Conservation (phyloP, 78 protist genomes). For the Emiliania huxleyi region DNA sequence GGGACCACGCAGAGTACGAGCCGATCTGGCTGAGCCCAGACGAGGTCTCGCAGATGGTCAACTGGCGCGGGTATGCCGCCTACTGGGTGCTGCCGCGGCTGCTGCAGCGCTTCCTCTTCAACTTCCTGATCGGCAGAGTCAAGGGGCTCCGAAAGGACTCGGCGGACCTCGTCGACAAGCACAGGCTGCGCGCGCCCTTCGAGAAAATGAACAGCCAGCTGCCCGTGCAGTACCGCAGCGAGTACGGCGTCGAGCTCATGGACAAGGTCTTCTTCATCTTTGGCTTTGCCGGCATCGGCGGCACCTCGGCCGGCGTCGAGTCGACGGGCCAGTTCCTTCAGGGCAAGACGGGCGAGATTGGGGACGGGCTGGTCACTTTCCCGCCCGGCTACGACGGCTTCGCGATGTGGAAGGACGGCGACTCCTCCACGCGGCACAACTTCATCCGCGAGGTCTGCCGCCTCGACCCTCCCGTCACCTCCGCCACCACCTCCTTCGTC, state of each 20-base stretch:
- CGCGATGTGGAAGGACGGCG: not conserved
- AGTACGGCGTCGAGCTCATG: not conserved
- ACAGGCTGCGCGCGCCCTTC: not conserved
- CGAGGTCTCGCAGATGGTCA: not conserved
- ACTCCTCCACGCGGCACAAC: not conserved
- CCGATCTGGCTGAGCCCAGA: not conserved
- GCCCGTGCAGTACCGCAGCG: not conserved
- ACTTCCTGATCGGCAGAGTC: not conserved
- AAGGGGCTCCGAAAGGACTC: not conserved
- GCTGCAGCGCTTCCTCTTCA: not conserved
- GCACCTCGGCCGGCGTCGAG: not conserved
- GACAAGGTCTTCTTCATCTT: not conserved
- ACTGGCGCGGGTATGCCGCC: not conserved
- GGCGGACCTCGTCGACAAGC: not conserved
- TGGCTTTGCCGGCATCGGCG: not conserved
- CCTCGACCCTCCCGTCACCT: not conserved
- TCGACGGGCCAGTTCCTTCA: not conserved
- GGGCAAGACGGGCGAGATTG: not conserved
- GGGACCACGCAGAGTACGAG: not conserved
- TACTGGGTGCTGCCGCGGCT: not conserved
- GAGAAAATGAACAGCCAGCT: not conserved
- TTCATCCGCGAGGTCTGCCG: not conserved
- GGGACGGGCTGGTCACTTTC: too few species aligned
- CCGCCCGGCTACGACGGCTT: too few species aligned
- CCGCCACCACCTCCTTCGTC: not conserved